These are phyloP conservation scores for Brassica rapa DNA, from an alignment of 345 rosid species.

Conservation along the genomic window DNA sequence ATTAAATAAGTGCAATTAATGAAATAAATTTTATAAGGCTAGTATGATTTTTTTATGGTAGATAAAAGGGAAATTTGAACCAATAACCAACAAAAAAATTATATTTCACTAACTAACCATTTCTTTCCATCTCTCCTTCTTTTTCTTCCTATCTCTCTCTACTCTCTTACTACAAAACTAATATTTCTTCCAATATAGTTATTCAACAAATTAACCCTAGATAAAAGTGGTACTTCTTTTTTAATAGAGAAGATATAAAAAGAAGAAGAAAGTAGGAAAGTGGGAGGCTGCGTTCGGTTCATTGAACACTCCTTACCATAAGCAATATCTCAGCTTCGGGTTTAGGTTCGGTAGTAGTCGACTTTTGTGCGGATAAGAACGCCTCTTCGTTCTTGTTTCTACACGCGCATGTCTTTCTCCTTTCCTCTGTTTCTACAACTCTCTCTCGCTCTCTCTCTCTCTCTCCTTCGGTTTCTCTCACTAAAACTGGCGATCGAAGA, in stretches of 20 bases:
- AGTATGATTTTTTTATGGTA: no score
- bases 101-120: no score
- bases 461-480: background rate
- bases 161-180: no score
- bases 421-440: background rate
- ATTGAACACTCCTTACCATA: conserved; percentile 48
- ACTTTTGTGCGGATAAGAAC: conserved; percentile 68
- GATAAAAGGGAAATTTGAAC: no score
- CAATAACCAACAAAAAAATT: no score
- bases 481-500: conserved; percentile 70
- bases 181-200: no score
- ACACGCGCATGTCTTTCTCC: conserved; percentile 32
- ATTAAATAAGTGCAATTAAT: no score
- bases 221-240: no score
- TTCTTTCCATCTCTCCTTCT: no score
- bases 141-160: no score
- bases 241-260: background rate
- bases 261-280: conserved; percentile 33
- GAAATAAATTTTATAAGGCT: no score
- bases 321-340: conserved; percentile 39
- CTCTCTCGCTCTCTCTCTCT: background rate
- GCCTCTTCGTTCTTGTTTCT: conserved; percentile 36
- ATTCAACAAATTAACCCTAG: no score
- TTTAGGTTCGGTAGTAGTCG: conserved; percentile 31
- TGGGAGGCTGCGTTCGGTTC: conserved; percentile 62